Evolutionary conservation across 2,329 filamentous ascomycete genomes (phyloP), one percentile per base, ranked within the genome.

Genomic region (Hymenoscyphus occultus): DNA sequence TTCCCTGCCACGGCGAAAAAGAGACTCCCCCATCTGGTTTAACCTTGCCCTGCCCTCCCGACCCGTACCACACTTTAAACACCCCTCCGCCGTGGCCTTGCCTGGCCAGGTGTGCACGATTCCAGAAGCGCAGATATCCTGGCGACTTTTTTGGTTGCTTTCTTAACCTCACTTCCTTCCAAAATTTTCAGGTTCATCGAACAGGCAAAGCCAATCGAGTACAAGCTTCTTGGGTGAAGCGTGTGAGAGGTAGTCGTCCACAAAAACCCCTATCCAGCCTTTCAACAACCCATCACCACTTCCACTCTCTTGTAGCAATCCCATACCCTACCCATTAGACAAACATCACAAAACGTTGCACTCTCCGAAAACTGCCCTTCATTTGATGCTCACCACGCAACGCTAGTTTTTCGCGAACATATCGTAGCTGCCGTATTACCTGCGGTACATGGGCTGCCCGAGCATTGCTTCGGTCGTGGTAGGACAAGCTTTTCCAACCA

Each of bases 361-460:
- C 70, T 65, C 40, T 42, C 60, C 60, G 48, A 65, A 56, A 66
- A 54, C 35, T 51, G 66, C 62, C 67, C 64, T 65, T 59, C 62
- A 65, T 64, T 69, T 71, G 70, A 69, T 69, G 66, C 64, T 69
- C 68, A 68, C 65, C 66, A 66, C 69, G 65, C 68, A 22, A 71
- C 68, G 67, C 73, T 68, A 71, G 64, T 67, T 64, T 56, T 61
- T 69, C 71, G 70, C 71, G 64, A 71, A 69, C 64, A 67, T 69
- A 65, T 70, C 61, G 65, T 64, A 67, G 62, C 72, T 74, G 72
- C 69, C 59, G 73, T 75, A 71, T 72, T 70, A 74, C 72, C 71
- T 71, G 57, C 68, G 68, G 59, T 68, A 67, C 65, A 65, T 67
- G 35, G 65, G 66, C 72, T 69, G 64, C 65, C 68, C 67, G 56